Evolutionary conservation across 2,329 filamentous ascomycete species (phyloP).

Genomic region (Diaporthe nobilis): DNA sequence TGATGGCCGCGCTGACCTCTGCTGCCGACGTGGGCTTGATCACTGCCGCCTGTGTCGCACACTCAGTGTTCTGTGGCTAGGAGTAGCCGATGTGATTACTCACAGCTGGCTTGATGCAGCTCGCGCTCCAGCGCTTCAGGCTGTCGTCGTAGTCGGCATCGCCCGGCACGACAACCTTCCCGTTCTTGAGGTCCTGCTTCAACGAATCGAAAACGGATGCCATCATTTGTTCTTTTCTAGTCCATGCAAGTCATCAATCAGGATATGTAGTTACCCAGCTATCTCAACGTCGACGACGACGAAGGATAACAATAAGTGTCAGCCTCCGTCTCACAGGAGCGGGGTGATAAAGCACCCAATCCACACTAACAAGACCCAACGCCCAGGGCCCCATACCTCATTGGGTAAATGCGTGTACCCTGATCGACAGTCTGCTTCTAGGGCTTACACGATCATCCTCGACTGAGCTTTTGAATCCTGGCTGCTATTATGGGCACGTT

Average conservation of each 20-base stretch:
- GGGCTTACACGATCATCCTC: not conserved
- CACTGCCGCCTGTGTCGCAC: slow-evolving; percentile 56
- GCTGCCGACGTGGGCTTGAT: slow-evolving; percentile 56
- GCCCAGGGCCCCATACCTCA: not conserved
- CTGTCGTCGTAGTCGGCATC: slow-evolving; percentile 50
- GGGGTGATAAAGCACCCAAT: not conserved
- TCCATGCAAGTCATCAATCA: not conserved
- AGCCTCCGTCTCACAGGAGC: not conserved
- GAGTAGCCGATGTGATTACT: not conserved
- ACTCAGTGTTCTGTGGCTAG: not conserved
- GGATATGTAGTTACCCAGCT: not conserved
- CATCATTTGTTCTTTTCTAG: not conserved
- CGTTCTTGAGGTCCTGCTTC: slow-evolving; percentile 19
- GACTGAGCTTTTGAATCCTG: no score
- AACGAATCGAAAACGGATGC: not conserved
- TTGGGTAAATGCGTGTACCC: not conserved
- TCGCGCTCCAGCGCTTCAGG: slow-evolving; percentile 55
- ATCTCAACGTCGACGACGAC: not conserved
- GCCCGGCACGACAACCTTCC: slow-evolving; percentile 24
- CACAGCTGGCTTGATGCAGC: slow-evolving; percentile 54
- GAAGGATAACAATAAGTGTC: not conserved
- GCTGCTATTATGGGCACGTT: no score
- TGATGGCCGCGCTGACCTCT: slow-evolving; percentile 59
- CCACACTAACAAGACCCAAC: not conserved
- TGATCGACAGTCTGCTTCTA: not conserved